Conservation (phyloP, 2,329 filamentous ascomycete genomes). For the Triangularia verruculosa region DNA sequence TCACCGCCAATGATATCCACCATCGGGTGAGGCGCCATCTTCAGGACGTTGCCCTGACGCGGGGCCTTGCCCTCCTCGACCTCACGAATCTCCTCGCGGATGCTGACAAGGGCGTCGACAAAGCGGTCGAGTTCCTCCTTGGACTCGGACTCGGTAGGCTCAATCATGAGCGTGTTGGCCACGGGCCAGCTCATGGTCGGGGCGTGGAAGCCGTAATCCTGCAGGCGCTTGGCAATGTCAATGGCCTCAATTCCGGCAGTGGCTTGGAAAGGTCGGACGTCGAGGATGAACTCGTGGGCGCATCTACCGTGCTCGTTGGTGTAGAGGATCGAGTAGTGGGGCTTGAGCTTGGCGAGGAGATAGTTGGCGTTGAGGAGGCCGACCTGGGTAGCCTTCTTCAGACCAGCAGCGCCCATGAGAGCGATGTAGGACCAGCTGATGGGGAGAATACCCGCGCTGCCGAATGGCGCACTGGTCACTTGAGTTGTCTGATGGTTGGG, state of each 20-base stretch:
- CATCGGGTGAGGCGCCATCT: slow-evolving; percentile 84
- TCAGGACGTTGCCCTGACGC: slow-evolving; percentile 76
- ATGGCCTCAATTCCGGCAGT: slow-evolving; percentile 83
- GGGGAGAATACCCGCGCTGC: slow-evolving; percentile 85
- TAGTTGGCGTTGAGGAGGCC: slow-evolving; percentile 98
- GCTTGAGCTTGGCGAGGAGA: slow-evolving; percentile 80
- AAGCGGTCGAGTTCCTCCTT: slow-evolving; percentile 92
- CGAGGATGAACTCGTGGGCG: slow-evolving; percentile 96
- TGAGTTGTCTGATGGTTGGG: neutral
- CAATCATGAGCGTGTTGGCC: slow-evolving; percentile 94
- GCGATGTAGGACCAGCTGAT: slow-evolving; percentile 96
- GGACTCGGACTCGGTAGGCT: slow-evolving; percentile 91
- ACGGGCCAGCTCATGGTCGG: slow-evolving; percentile 98
- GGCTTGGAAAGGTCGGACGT: slow-evolving; percentile 80
- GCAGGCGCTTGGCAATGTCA: slow-evolving; percentile 92
- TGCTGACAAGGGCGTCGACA: slow-evolving; percentile 83
- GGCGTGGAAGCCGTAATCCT: slow-evolving; percentile 96
- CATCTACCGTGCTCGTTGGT: slow-evolving; percentile 85
- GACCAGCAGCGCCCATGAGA: slow-evolving; percentile 81
- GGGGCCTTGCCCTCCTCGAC: slow-evolving; percentile 78
- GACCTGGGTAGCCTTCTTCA: slow-evolving; percentile 86
- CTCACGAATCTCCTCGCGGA: slow-evolving; percentile 78
- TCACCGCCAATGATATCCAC: slow-evolving; percentile 69
- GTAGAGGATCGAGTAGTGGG: slow-evolving; percentile 89
- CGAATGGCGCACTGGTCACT: slow-evolving; percentile 79